Evolutionary conservation across 768 basidiomycete species (phyloP), one percentile per base, ranked within the genome.

Genomic region (Suillus occidentalis): DNA sequence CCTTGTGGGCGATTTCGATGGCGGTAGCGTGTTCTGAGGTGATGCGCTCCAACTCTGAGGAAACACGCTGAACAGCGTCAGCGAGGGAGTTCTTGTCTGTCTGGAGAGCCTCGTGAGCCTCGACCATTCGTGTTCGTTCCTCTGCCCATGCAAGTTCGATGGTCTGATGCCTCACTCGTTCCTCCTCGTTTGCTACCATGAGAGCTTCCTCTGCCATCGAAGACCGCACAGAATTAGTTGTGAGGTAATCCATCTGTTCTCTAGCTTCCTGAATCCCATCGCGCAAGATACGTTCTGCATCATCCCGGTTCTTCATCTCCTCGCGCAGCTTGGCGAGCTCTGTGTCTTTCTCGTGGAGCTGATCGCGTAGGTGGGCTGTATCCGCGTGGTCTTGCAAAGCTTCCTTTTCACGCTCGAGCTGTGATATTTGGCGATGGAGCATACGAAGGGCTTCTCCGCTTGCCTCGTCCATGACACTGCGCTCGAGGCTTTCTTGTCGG

Each of bases 401-500:
- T 74, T 59, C 58, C 74, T 83, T 87, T 77, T 91, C 91, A 50
- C 84, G 78, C 70, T 92, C 89, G 43, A 96, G 80, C n/a, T 84
- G 82, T 9, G 85, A 84, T 67, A 98, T 94, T 72, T 92, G 89
- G 6, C 83, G 77, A 71, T 98, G 92, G 52, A 97, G 82, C 77
- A 87, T 87, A 53, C 91, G 82, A 71, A 98, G 79, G 37, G 89
- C 93, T 75, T 88, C 88, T 2, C 89, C 84, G 65, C 90, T 91
- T 2, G 91, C 89, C 68, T 89, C 89, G 70, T 92, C 91, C 83
- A 97, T 95, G 47, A 96, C 78, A 67, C 93, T 91, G 22, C 89
- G 80, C 65, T 91, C 90, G 75, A 94, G 79, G 70, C 89, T 92
- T 71, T 92, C 92, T 69, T 91, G 88, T 47, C 94, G 83, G 50